Evolutionary conservation across 2,329 filamentous ascomycete species (phyloP).

Genomic region (Fusarium sp.): DNA sequence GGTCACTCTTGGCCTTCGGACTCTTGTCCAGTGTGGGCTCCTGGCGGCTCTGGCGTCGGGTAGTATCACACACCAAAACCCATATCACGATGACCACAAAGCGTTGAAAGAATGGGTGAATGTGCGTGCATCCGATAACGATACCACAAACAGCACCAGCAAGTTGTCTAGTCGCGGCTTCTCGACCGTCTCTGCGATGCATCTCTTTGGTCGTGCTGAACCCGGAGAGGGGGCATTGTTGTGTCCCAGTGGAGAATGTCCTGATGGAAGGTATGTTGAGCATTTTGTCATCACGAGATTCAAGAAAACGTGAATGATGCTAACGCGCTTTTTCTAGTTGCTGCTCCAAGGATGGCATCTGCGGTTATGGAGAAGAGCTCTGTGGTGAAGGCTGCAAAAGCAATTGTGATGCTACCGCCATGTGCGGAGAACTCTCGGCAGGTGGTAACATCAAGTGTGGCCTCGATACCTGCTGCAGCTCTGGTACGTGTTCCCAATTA

Average conservation of each 20-base stretch:
- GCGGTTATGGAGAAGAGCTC: slow-evolving; percentile 8
- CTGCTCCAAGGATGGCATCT: slow-evolving; percentile 10
- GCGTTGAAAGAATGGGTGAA: not conserved
- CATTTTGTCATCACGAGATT: no score
- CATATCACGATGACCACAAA: not conserved
- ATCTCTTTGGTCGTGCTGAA: not conserved
- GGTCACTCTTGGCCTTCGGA: no score
- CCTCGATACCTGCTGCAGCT: slow-evolving; percentile 50
- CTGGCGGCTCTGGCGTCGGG: not conserved
- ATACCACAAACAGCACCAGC: not conserved
- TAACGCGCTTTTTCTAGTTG: not conserved
- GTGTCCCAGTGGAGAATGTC: not conserved
- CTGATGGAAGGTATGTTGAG: no score
- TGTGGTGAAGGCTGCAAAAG: slow-evolving; percentile 12
- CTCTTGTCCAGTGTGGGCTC: not conserved
- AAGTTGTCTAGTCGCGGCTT: not conserved
- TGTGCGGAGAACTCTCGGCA: slow-evolving; percentile 49
- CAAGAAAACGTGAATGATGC: not conserved
- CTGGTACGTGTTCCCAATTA: not conserved
- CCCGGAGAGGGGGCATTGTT: slow-evolving; percentile 2
- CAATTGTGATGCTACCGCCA: slow-evolving; percentile 49
- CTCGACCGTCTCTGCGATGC: not conserved
- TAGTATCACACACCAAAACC: slow-evolving; percentile 8
- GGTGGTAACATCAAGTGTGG: slow-evolving; percentile 44
- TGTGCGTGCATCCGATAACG: not conserved